These are phyloP conservation scores for Dunaliella primolecta DNA, from an alignment of 139 green algal species.

Conservation along the genomic window DNA sequence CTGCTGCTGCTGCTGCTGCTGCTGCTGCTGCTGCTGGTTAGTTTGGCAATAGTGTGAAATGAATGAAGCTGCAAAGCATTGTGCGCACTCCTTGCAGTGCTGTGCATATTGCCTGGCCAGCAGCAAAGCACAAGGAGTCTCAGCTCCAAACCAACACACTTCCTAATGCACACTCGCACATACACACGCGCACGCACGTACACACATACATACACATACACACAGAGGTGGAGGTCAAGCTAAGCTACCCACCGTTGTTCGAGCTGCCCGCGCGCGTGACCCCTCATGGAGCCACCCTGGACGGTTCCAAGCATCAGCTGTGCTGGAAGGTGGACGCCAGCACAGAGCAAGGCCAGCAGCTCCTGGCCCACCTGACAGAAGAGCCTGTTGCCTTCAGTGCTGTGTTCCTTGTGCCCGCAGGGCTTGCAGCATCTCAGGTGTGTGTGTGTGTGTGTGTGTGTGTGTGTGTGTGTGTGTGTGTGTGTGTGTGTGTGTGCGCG, in stretches of 20 bases:
- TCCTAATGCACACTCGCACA: slow-evolving; percentile 1
- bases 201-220: not conserved
- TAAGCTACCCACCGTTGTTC: not conserved
- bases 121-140: too few relatives aligned
- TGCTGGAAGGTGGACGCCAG: not conserved
- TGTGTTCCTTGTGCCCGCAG: not conserved
- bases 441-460: not conserved
- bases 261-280: not conserved
- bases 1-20: too few relatives aligned
- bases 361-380: slow-evolving; percentile 26
- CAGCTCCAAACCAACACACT: too few relatives aligned
- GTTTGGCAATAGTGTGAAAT: too few relatives aligned
- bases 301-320: slow-evolving; percentile 15
- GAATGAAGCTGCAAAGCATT: too few relatives aligned
- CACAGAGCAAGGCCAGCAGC: slow-evolving; percentile 20
- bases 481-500: not conserved
- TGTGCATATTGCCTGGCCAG: too few relatives aligned
- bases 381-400: not conserved
- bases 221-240: not conserved
- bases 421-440: not conserved
- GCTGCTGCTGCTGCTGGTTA: too few relatives aligned
- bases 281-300: slow-evolving; percentile 6
- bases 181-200: slow-evolving; percentile 4
- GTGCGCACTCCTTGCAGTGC: too few relatives aligned
- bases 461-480: not conserved